Evolutionary conservation across 106 monocot species (phyloP).

Genomic region (Gastrodia elata): DNA sequence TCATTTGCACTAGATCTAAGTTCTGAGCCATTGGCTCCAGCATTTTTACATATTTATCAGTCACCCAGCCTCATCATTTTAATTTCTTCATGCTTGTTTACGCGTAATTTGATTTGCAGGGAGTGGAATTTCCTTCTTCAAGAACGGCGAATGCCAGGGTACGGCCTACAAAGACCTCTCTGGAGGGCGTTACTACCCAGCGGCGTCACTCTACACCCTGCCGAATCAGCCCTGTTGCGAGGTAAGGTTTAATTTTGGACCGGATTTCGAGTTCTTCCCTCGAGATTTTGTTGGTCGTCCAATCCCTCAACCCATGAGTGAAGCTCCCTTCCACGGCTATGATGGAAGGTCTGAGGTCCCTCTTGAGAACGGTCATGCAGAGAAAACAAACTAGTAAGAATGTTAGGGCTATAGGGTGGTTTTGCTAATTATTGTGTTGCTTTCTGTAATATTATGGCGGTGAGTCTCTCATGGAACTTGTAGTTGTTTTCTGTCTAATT

Average conservation of each 20-base stretch:
- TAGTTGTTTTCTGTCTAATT: too few relatives aligned
- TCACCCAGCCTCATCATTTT: too few relatives aligned
- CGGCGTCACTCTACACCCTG: slow-evolving; percentile 92
- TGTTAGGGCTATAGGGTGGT: too few relatives aligned
- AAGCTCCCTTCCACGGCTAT: slow-evolving; percentile 52
- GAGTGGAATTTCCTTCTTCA: slow-evolving; percentile 91
- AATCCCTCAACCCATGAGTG: slow-evolving; percentile 58
- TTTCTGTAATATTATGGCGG: too few relatives aligned
- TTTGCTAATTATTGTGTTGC: too few relatives aligned
- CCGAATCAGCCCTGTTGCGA: slow-evolving; percentile 85
- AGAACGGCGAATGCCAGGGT: slow-evolving; percentile 86
- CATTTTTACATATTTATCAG: too few relatives aligned
- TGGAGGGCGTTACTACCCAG: slow-evolving; percentile 89
- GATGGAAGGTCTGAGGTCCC: neutral
- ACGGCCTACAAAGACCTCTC: slow-evolving; percentile 60
- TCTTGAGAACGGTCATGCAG: slow-evolving; percentile 1
- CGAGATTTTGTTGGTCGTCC: slow-evolving; percentile 56
- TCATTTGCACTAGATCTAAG: too few relatives aligned
- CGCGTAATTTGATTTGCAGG: slow-evolving; percentile 29
- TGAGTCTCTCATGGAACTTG: too few relatives aligned
- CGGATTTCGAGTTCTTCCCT: slow-evolving; percentile 76
- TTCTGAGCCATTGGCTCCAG: too few relatives aligned
- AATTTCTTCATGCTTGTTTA: neutral
- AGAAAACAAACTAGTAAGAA: slow-evolving; percentile 42
- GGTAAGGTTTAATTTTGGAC: slow-evolving; percentile 91